Evolutionary conservation across 2,329 filamentous ascomycete species (phyloP).

Genomic region (Alternaria arbusti): DNA sequence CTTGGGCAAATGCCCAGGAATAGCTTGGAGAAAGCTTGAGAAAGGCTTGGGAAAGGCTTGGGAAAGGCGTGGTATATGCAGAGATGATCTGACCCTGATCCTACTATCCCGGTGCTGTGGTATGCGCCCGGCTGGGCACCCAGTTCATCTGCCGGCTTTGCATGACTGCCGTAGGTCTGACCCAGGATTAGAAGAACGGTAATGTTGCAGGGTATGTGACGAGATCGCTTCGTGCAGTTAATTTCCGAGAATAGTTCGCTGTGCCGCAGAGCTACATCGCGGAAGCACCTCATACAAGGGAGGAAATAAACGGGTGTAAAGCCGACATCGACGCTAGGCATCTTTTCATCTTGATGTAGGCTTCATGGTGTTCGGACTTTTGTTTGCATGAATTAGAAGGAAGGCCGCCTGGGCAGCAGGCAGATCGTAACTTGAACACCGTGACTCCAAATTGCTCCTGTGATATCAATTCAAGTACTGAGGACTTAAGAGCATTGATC

Average conservation of each 20-base stretch:
- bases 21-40: background rate
- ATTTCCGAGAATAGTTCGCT: background rate
- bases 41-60: background rate
- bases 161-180: background rate
- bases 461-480: background rate
- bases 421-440: background rate
- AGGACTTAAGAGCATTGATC: accelerated
- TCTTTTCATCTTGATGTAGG: background rate
- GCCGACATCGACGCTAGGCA: background rate
- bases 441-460: background rate
- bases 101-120: constrained; percentile 6
- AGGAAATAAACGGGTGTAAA: background rate
- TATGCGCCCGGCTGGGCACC: constrained; percentile 3
- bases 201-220: background rate
- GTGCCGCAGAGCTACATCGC: background rate
- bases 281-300: background rate
- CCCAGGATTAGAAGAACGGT: background rate
- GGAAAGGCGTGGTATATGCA: constrained; percentile 9
- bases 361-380: background rate
- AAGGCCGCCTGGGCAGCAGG: background rate
- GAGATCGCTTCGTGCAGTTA: background rate
- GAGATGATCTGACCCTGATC: constrained; percentile 9
- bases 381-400: background rate
- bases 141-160: background rate
- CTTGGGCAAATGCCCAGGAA: background rate